A percentile compares a stretch with the other conserved stretches of the same genome.
Conservation (phyloP, 345 rosid species). For the Murraya koenigii region DNA sequence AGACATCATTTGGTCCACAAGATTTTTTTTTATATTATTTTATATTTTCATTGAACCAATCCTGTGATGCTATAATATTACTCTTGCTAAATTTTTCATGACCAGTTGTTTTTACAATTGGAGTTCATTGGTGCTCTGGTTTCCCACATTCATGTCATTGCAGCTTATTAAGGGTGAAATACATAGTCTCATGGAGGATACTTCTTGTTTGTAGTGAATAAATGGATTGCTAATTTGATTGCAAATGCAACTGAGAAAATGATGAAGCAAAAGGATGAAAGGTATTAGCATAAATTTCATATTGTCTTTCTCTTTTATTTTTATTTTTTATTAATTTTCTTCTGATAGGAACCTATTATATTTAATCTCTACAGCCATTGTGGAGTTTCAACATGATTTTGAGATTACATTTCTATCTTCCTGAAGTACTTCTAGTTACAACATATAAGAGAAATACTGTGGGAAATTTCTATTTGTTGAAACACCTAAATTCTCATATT, state of each 20-base stretch:
- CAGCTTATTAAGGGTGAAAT: not conserved
- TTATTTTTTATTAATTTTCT: too few species aligned
- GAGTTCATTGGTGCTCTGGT: not conserved
- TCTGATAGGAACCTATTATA: too few species aligned
- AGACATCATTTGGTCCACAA: too few species aligned
- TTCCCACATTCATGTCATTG: not conserved
- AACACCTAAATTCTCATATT: constrained; percentile 11
- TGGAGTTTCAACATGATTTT: not conserved
- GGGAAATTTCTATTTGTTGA: not conserved
- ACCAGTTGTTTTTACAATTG: not conserved
- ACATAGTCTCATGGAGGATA: constrained; percentile 4
- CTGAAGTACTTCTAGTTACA: not conserved
- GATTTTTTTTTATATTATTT: too few species aligned
- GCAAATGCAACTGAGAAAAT: constrained; percentile 86
- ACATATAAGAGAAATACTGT: not conserved
- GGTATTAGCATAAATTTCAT: constrained; percentile 38
- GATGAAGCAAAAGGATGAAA: constrained; percentile 98
- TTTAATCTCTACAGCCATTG: not conserved
- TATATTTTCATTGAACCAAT: too few species aligned
- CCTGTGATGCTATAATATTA: too few species aligned
- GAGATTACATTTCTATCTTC: not conserved
- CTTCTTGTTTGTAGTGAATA: constrained; percentile 56
- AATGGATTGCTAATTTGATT: constrained; percentile 84
- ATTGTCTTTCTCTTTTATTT: not conserved
- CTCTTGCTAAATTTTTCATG: not conserved